Evolutionary conservation across 2,329 filamentous ascomycete genomes (phyloP), one percentile per base, ranked within the genome.

Genomic region (Diaporthe humulicola): DNA sequence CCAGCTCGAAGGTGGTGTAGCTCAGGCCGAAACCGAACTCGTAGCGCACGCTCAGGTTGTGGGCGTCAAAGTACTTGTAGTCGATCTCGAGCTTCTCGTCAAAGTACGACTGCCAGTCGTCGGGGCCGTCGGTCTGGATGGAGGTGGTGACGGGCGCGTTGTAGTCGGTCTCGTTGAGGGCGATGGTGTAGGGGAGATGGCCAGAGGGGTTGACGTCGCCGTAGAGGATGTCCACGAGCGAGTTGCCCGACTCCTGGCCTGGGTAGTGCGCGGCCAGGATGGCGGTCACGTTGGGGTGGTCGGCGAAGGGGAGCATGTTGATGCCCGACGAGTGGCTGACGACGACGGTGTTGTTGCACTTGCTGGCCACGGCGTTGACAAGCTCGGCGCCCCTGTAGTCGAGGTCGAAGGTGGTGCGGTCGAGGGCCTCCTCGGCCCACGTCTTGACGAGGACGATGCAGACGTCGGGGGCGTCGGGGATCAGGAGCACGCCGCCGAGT

Each of bases 121-220:
- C 77, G n/a, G 76, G 74, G 42, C 83, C 84, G 0, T 80, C 82
- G 64, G 82, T 85, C 78, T 83, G 81, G 77, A 84, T 76, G 15
- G 78, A 80, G 1, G 84, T 85, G 22, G 82, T 85, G 1, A 82
- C 81, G 4, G 84, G 84, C 0, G 83, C 83, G 58, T 86, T 86
- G 81, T 86, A 86, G 81, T 87, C 85, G 48, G 82, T 85, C 28
- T 86, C 89, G 36, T 88, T 87, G 75, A 85, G 83, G n/a, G 92
- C 92, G 78, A 94, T 90, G n/a, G 92, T 94, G 84, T 94, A 94
- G 4, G 91, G 88, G 1, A 92, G 84, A 80, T 91, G 90, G 75
- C 89, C 92, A 57, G 87, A 88, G 3, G 91, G 91, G 80, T 90
- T 91, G 75, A 88, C 86, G 73, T 86, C 87, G 56, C 92, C 91